Base-by-base conservation (phyloP, 2,329 filamentous ascomycete species). In the Ascochyta clinopodiicola region DNA sequence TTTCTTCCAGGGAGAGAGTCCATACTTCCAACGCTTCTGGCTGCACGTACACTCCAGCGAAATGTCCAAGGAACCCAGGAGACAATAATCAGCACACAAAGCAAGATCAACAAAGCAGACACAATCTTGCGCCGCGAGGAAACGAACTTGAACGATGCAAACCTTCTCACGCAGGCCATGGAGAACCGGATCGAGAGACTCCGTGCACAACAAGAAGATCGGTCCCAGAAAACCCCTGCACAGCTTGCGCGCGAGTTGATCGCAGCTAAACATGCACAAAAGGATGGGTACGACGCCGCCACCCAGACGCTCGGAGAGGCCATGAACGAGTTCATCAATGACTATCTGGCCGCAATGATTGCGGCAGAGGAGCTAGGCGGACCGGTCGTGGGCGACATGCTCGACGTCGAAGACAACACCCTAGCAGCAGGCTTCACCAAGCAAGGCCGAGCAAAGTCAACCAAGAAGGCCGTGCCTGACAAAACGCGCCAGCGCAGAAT, bases 361-460 rank as follows among this genome's bases (percentile, higher is more conserved):
- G 91, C 91, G 6, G 90, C 90, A 0, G 92, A 96, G 76, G 90
- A 92, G 68, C 81, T 93, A 1, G 92, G 92, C 7, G 91, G 92
- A 0, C 91, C 92, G 0, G 88, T 92, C 10, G 90, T 93, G 0
- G 90, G 92, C 3, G 88, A 91, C 62, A 80, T 88, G 64, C 81
- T 89, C 68, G 86, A 89, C 76, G 87, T 79, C 64, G 83, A 79
- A 8, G 83, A 88, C 39, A 84, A 77, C 12, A 79, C 73, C 7
- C 73, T 84, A 36, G 79, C 79, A 47, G 77, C 78, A 24, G 82
- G 82, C n/a, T 84, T 84, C 70, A 84, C 81, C 3, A 76, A 76
- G 36, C 78, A 81, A 59, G 82, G 82, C 15, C 82, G 72, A 42
- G 62, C 70, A 13, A 78, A 74, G 57, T 68, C 78, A 46, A 70